Evolutionary conservation across 495 filamentous ascomycete species (phyloP).

Genomic region (Amorphotheca resinae): DNA sequence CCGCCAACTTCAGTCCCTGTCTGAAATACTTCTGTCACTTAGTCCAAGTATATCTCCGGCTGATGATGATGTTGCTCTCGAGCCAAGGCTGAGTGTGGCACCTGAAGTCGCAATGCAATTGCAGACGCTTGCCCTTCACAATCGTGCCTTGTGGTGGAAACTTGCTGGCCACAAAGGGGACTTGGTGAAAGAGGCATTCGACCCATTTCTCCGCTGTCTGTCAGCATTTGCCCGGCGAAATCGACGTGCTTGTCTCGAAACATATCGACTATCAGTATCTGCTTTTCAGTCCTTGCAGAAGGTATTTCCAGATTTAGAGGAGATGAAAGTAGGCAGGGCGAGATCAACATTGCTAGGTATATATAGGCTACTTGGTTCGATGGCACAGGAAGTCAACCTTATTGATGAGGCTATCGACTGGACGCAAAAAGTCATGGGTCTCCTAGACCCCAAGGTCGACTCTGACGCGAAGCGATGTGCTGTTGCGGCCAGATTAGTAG

Average conservation of each 20-base stretch:
- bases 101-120: constrained; percentile 49
- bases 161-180: constrained; percentile 57
- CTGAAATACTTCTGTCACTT: constrained; percentile 53
- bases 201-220: constrained; percentile 56
- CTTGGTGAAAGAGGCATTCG: constrained; percentile 52
- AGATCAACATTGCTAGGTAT: constrained; percentile 10
- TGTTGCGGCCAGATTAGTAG: constrained; percentile 30
- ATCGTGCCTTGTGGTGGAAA: constrained; percentile 58
- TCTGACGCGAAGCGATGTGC: constrained; percentile 32
- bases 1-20: constrained; percentile 55
- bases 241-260: constrained; percentile 7
- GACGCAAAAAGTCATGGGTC: constrained; percentile 28
- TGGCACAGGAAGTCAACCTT: constrained; percentile 33
- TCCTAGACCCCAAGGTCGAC: constrained; percentile 22
- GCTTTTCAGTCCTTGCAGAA: constrained; percentile 7
- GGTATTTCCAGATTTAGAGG: constrained; percentile 4
- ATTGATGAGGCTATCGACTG: constrained; percentile 35
- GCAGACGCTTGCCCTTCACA: constrained; percentile 54
- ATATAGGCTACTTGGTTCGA: constrained; percentile 21
- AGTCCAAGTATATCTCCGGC: constrained; percentile 42
- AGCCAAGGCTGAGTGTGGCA: constrained; percentile 39
- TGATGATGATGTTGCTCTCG: constrained; percentile 35
- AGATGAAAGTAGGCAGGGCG: constrained; percentile 2
- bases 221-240: constrained; percentile 44
- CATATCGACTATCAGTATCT: constrained; percentile 4